Base-by-base conservation (phyloP, 2,329 filamentous ascomycete genomes). In the Aspergillus oerlinghausenensis region DNA sequence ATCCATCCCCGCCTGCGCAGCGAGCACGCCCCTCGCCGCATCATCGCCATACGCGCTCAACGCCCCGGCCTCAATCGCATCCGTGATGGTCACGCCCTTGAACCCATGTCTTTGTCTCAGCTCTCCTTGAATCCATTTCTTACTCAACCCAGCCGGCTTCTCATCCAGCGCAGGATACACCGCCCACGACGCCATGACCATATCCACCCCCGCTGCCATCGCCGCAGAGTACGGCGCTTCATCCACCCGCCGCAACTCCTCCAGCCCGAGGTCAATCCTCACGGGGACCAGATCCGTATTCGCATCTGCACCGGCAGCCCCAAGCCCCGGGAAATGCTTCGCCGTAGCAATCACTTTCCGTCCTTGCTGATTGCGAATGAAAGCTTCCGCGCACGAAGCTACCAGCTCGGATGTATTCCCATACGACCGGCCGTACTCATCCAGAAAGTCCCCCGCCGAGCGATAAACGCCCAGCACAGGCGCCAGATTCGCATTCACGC, bases 291-390 rank as follows among this genome's bases (percentile, higher is more conserved):
- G 50, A 47, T 72, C 69, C 0, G 70, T 72, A 38, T 72, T 70
- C 26, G 64, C 55, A 19, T 55, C 48, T 14, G 60, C 54, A 1
- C 51, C 26, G 2, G 67, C 68, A 11, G 61, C 60, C 3, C 69
- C 69, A 8, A 72, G 55, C 3, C 69, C 70, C 1, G 69, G 70
- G 49, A 70, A 72, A 47, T 72, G 69, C 53, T 72, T 72, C 1
- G 63, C 67, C 1, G 65, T 63, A 3, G 70, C 62, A 45, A 68
- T 49, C 19, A 69, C 51, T 1, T 64, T 60, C 0, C 58, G 54
- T 1, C 17, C 49, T 43, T 67, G 65, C 51, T 70, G 67, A 0
- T 66, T 55, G 10, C 26, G 51, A 28, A 68, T 63, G 9, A 65
- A 70, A 0, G 63, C 59, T 0, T 59, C 51, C 3, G 52, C 63